Percentiles rank a stretch among this genome's conserved stretches.
These are phyloP conservation scores for Microstegium vimineum DNA, from an alignment of 176 grass and related monocot genomes.

Conservation along the genomic window DNA sequence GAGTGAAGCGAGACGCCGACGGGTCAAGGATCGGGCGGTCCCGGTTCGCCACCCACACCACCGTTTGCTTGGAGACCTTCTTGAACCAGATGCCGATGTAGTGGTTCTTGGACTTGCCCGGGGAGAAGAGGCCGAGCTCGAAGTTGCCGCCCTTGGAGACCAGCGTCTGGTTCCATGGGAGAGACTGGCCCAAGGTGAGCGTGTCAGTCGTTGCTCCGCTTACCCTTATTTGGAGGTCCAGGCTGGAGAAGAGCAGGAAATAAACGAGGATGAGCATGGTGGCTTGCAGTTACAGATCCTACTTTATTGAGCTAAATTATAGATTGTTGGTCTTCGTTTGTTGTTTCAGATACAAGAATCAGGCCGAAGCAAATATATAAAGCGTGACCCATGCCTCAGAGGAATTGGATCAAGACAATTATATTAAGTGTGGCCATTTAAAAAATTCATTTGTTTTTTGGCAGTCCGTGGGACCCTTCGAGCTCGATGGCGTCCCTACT, in stretches of 20 bases:
- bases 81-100: constrained; percentile 63
- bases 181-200: constrained; percentile 36
- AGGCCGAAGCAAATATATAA: neutral
- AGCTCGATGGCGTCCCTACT: neutral
- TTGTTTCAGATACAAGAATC: neutral
- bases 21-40: constrained; percentile 35
- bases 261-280: constrained; percentile 26
- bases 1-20: constrained; percentile 30
- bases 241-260: constrained; percentile 20
- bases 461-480: neutral
- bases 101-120: constrained; percentile 39
- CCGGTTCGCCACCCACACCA: constrained; percentile 61
- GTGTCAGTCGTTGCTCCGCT: constrained; percentile 23
- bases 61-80: constrained; percentile 44
- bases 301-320: neutral
- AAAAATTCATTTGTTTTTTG: neutral
- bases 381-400: neutral
- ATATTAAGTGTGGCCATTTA: neutral
- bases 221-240: constrained; percentile 1
- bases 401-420: neutral
- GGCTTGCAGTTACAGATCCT: neutral
- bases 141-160: constrained; percentile 53
- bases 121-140: constrained; percentile 61
- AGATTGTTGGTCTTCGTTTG: neutral
- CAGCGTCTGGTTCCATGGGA: constrained; percentile 53